Conservation (phyloP, 805 yeast species). For the Yarrowia sp. region DNA sequence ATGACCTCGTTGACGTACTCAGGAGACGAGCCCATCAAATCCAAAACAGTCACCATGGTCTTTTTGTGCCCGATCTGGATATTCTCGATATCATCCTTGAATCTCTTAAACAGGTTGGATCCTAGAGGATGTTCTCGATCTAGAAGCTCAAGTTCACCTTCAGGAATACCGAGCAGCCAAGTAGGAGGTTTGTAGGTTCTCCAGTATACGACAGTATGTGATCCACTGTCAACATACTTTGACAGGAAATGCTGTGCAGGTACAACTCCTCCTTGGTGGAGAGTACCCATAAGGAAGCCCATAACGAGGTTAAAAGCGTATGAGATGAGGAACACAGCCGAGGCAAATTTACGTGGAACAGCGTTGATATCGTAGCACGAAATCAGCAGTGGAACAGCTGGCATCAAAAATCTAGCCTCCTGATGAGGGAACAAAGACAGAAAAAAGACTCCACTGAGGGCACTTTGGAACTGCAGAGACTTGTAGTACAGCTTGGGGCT, state of each 20-base stretch:
- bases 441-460: slow-evolving; percentile 57
- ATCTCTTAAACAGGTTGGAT: slow-evolving; percentile 22
- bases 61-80: slow-evolving; percentile 29
- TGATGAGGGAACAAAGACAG: slow-evolving; percentile 86
- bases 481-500: slow-evolving; percentile 44
- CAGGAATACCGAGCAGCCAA: slow-evolving; percentile 58
- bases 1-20: slow-evolving; percentile 31
- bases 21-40: slow-evolving; percentile 51
- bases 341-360: slow-evolving; percentile 30
- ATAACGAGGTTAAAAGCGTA: slow-evolving; percentile 59
- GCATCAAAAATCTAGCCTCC: slow-evolving; percentile 83
- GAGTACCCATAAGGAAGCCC: slow-evolving; percentile 67
- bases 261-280: slow-evolving; percentile 89
- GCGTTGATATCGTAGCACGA: slow-evolving; percentile 47
- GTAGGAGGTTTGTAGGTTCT: slow-evolving; percentile 91
- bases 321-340: slow-evolving; percentile 47
- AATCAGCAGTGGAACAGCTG: slow-evolving; percentile 68
- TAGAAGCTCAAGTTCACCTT: slow-evolving; percentile 33
- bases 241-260: slow-evolving; percentile 50
- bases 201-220: slow-evolving; percentile 70
- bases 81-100: slow-evolving; percentile 28
- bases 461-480: slow-evolving; percentile 58
- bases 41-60: slow-evolving; percentile 35
- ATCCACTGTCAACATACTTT: slow-evolving; percentile 31
- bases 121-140: slow-evolving; percentile 29